Conservation (phyloP, 2,329 filamentous ascomycete species). For the Aureobasidium musti region DNA sequence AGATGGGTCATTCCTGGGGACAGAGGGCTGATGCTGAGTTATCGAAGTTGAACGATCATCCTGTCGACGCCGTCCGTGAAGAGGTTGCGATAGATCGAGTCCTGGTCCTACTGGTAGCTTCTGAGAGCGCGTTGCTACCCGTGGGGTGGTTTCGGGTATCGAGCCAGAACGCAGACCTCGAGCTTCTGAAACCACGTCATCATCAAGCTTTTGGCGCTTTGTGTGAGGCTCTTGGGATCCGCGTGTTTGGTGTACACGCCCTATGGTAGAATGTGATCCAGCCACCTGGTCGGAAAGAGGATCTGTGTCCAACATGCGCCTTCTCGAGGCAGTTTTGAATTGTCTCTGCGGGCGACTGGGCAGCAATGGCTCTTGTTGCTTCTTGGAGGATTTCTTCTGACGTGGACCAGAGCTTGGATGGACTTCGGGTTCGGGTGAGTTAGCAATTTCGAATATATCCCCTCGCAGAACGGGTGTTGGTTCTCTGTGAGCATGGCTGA, state of each 20-base stretch:
- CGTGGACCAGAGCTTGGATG: not conserved
- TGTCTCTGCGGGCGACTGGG: not conserved
- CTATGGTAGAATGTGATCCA: not conserved
- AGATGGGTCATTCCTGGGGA: not conserved
- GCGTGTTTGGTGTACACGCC: not conserved
- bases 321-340: not conserved
- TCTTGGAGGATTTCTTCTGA: not conserved
- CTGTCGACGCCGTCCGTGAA: not conserved
- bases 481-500: too few relatives aligned
- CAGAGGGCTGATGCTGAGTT: not conserved
- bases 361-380: not conserved
- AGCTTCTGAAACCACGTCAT: not conserved
- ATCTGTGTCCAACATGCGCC: not conserved
- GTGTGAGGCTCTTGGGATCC: not conserved
- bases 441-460: not conserved
- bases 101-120: not conserved
- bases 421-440: not conserved
- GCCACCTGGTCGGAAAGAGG: not conserved
- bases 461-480: not conserved
- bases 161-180: not conserved
- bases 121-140: not conserved
- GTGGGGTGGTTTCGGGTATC: too few relatives aligned
- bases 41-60: not conserved
- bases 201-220: not conserved
- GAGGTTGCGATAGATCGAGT: not conserved